Conservation (phyloP, 805 yeast genomes). For the Metschnikowia lochheadii region DNA sequence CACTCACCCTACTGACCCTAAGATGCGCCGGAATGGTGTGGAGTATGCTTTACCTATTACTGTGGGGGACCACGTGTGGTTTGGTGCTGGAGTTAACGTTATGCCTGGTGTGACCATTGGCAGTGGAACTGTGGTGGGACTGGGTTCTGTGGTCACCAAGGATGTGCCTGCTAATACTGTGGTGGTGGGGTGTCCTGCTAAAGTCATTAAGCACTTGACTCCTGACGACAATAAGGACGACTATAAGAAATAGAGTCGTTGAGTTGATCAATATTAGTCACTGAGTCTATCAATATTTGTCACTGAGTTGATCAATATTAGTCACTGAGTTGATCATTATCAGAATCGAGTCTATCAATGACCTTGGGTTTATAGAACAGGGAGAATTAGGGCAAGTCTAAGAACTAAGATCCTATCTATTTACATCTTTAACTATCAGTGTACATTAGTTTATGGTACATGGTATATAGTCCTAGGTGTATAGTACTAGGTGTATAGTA, state of each 20-base stretch:
- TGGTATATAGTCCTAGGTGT: too few relatives aligned
- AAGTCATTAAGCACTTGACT: conserved; percentile 34
- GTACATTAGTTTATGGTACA: too few relatives aligned
- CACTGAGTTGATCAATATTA: too few relatives aligned
- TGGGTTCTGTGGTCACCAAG: conserved; percentile 61
- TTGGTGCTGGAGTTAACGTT: conserved; percentile 52
- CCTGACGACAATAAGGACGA: conserved; percentile 17
- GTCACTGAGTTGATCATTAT: too few relatives aligned
- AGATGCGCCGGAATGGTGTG: conserved; percentile 36
- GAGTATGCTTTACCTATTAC: conserved; percentile 56
- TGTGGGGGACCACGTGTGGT: conserved; percentile 67
- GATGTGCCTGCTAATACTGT: conserved; percentile 53
- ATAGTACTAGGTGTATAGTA: too few relatives aligned
- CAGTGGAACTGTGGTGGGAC: conserved; percentile 57
- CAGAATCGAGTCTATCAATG: neutral
- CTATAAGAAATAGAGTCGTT: neutral
- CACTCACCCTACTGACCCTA: conserved; percentile 56
- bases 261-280: too few relatives aligned
- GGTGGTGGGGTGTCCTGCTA: conserved; percentile 64
- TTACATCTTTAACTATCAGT: too few relatives aligned
- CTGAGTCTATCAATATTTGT: neutral
- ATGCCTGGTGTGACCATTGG: conserved; percentile 69
- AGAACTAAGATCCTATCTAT: too few relatives aligned
- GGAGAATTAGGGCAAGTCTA: too few relatives aligned
- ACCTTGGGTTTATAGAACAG: too few relatives aligned